These are phyloP conservation scores for Rosa lucieae DNA, from an alignment of 306 rosid species.

Conservation along the genomic window DNA sequence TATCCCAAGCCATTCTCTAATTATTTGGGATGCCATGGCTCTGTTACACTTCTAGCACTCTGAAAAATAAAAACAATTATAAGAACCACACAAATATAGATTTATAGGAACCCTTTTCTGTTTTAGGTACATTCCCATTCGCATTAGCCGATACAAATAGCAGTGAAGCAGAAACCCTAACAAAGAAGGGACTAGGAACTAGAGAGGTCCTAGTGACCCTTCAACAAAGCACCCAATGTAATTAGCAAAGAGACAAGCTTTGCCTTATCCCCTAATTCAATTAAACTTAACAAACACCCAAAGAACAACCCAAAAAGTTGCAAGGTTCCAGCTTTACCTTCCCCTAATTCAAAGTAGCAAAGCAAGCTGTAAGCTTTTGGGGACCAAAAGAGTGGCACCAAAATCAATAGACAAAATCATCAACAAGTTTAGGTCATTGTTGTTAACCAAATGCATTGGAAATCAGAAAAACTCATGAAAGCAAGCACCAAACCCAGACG, in stretches of 20 bases:
- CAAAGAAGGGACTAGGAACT: not conserved
- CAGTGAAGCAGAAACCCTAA: not conserved
- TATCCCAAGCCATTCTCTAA: constrained; percentile 89
- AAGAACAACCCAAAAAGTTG: not conserved
- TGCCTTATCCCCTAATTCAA: not conserved
- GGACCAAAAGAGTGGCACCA: not conserved
- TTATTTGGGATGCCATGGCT: constrained; percentile 64
- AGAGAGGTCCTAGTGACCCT: not conserved
- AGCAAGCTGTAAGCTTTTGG: not conserved
- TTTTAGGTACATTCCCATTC: not conserved
- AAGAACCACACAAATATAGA: not conserved
- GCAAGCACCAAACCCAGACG: not conserved
- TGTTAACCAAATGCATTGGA: not conserved
- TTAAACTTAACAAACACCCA: not conserved
- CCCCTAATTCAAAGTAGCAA: constrained; percentile 2
- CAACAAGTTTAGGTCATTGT: not conserved
- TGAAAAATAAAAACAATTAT: not conserved
- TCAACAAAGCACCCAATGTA: not conserved
- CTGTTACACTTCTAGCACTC: constrained; percentile 10
- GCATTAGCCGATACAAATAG: not conserved
- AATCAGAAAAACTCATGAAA: not conserved
- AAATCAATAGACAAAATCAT: not conserved
- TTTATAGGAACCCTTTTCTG: not conserved
- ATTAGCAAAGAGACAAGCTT: not conserved
- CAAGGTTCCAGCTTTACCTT: not conserved